Conservation (phyloP, 2,329 filamentous ascomycete genomes). For the Penicillium sp. region DNA sequence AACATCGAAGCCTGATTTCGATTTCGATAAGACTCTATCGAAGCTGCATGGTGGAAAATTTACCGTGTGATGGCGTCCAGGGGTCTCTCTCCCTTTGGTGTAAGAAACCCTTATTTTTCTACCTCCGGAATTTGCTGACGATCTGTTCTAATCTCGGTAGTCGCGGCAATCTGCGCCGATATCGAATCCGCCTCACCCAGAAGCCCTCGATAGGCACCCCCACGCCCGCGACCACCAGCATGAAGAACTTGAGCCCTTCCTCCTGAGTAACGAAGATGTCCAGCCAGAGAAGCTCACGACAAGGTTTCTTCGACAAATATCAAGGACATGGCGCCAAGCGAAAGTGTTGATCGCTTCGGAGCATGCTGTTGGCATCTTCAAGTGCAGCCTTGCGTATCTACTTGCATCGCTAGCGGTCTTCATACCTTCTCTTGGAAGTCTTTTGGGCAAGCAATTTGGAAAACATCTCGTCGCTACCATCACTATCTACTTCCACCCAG, state of each 20-base stretch:
- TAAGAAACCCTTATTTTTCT: neutral
- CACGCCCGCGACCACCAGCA: neutral
- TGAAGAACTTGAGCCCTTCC: conserved; percentile 1
- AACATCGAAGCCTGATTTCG: neutral
- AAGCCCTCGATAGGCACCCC: neutral
- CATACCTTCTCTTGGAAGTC: conserved; percentile 69
- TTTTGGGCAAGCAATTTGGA: conserved; percentile 81
- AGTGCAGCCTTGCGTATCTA: conserved; percentile 88
- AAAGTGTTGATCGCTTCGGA: conserved; percentile 58
- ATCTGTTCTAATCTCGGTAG: neutral
- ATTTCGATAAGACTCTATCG: neutral
- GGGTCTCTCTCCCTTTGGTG: neutral
- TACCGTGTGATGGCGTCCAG: neutral
- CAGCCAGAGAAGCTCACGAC: neutral
- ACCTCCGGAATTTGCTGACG: neutral
- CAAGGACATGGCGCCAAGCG: neutral
- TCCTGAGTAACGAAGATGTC: neutral
- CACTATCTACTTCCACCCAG: conserved; percentile 93
- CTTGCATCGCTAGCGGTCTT: conserved; percentile 87
- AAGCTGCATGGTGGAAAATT: neutral
- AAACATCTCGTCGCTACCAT: conserved; percentile 94
- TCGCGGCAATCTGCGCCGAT: neutral
- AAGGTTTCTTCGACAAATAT: neutral
- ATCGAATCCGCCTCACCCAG: neutral
- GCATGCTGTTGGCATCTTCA: conserved; percentile 77